phyloP scores from a whole-genome alignment of 2,329 filamentous ascomycete genomes.

The Exserohilum turcica region DNA sequence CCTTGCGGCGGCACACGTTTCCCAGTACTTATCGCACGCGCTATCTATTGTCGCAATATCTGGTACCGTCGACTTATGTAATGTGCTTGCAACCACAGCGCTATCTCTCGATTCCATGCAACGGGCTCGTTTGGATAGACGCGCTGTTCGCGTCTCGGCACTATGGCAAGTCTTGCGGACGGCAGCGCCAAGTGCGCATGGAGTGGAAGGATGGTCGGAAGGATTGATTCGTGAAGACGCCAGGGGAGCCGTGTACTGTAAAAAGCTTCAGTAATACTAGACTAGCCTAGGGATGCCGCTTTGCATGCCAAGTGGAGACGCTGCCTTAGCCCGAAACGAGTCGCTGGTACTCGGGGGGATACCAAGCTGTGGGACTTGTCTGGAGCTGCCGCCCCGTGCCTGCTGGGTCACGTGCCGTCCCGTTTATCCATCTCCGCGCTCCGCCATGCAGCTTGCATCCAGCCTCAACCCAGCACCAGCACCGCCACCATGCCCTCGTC shows the following conservation, averaged over 20 bases:
- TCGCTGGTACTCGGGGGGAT: not conserved
- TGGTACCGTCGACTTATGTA: too few species aligned
- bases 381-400: not conserved
- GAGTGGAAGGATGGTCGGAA: not conserved
- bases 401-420: conserved; percentile 3
- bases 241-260: not conserved
- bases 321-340: not conserved
- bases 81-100: too few species aligned
- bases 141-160: too few species aligned
- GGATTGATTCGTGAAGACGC: not conserved
- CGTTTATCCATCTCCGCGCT: conserved; percentile 6
- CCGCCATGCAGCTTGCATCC: not conserved
- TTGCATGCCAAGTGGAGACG: not conserved
- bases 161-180: too few species aligned
- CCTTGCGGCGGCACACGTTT: too few species aligned
- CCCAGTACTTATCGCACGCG: too few species aligned
- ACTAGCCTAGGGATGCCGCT: not conserved
- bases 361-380: not conserved
- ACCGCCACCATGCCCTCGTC: conserved; percentile 66
- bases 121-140: too few species aligned
- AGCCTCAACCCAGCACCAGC: conserved; percentile 3
- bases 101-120: too few species aligned
- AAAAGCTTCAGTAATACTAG: not conserved
- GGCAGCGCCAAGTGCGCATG: too few species aligned
- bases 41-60: too few species aligned